phyloP scores from a whole-genome alignment of 2,329 filamentous ascomycete genomes.

The Alternaria arborescens region DNA sequence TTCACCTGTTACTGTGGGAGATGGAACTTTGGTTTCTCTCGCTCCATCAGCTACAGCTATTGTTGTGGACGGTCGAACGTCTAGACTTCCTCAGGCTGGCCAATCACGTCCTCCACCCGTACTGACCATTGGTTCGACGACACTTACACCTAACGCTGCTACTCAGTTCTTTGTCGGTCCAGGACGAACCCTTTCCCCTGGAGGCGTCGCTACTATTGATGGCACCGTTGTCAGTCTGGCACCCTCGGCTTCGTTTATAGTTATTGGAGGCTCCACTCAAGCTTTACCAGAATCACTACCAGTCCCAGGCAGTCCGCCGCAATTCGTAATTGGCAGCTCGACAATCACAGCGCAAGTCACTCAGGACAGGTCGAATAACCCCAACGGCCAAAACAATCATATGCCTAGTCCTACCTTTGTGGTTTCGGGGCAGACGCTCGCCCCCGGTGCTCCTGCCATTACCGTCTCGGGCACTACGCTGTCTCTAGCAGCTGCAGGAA shows the following conservation, averaged over 20 bases:
- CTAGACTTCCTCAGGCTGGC: constrained; percentile 29
- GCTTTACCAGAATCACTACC: constrained; percentile 29
- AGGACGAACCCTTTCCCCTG: constrained; percentile 49
- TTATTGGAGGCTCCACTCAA: constrained; percentile 52
- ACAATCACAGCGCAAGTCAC: constrained; percentile 34
- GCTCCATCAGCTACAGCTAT: constrained; percentile 41
- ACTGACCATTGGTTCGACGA: constrained; percentile 52
- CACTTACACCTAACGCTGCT: constrained; percentile 56
- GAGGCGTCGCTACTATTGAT: constrained; percentile 51
- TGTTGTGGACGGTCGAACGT: constrained; percentile 38
- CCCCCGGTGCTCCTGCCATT: constrained; percentile 44
- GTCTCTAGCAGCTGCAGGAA: constrained; percentile 38
- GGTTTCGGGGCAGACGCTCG: constrained; percentile 51
- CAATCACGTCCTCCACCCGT: constrained; percentile 40
- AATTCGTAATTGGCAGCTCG: constrained; percentile 40
- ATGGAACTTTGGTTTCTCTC: constrained; percentile 40
- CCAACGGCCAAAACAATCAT: constrained; percentile 9
- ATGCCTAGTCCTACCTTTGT: constrained; percentile 42
- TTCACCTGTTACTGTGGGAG: constrained; percentile 47
- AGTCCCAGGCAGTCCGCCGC: constrained; percentile 16
- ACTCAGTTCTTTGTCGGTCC: constrained; percentile 56
- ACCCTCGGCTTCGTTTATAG: constrained; percentile 50
- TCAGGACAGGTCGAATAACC: neutral
- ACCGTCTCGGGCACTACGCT: constrained; percentile 45
- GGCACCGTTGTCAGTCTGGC: constrained; percentile 54